A percentile compares a stretch with the other conserved stretches of the same genome.
phyloP scores from a whole-genome alignment of 306 rosid genomes.

The Quercus glauca region DNA sequence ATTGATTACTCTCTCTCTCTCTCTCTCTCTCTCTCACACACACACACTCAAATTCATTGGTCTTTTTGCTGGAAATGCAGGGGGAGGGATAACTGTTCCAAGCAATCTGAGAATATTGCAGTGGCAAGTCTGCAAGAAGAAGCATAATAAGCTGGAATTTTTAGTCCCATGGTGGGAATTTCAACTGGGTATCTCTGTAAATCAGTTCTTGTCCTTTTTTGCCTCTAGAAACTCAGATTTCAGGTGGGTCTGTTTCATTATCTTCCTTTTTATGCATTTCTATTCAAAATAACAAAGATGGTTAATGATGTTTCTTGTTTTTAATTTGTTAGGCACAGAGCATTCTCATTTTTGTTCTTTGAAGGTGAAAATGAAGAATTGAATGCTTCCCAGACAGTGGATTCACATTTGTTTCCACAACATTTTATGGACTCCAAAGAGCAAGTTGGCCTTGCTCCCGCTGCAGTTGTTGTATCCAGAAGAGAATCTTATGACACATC shows the following conservation, averaged over 20 bases:
- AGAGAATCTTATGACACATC: constrained; percentile 61
- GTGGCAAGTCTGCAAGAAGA: constrained; percentile 74
- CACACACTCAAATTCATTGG: constrained; percentile 6
- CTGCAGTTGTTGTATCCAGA: constrained; percentile 70
- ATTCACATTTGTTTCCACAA: constrained; percentile 89
- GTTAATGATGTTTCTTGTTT: constrained; percentile 20
- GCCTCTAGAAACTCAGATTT: constrained; percentile 90
- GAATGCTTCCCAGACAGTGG: constrained; percentile 75
- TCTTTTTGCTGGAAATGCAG: constrained; percentile 38
- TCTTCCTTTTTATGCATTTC: neutral
- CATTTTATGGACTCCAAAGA: constrained; percentile 74
- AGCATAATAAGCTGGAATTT: constrained; percentile 79
- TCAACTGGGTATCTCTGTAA: constrained; percentile 87
- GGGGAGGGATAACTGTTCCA: constrained; percentile 92
- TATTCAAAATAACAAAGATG: neutral
- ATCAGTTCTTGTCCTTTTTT: constrained; percentile 83
- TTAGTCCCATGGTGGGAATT: constrained; percentile 99
- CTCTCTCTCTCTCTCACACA: neutral
- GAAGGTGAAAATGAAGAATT: constrained; percentile 91
- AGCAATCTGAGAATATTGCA: constrained; percentile 90
- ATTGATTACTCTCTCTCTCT: constrained; percentile 8
- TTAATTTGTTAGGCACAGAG: constrained; percentile 70
- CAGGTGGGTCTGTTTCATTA: constrained; percentile 40
- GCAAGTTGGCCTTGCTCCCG: constrained; percentile 82
- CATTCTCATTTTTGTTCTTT: constrained; percentile 69